These are phyloP conservation scores for Talaromyces sp. DNA, from an alignment of 2,329 filamentous ascomycete genomes.

Conservation along the genomic window DNA sequence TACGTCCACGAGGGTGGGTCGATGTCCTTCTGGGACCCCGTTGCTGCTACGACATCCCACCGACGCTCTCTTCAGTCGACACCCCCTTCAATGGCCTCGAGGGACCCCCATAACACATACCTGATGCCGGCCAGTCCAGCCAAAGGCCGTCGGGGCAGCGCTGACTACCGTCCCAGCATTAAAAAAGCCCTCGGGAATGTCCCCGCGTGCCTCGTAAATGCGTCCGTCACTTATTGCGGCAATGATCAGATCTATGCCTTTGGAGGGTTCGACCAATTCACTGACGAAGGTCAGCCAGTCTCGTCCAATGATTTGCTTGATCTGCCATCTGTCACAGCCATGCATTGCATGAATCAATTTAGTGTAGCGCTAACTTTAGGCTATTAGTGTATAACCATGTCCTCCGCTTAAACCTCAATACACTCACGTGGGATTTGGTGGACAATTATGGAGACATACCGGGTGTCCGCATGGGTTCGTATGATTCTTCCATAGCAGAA, in stretches of 20 bases:
- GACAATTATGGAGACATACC: conserved; percentile 99
- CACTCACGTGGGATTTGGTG: conserved; percentile 89
- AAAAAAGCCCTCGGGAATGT: conserved; percentile 75
- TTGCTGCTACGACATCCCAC: conserved; percentile 27
- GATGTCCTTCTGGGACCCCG: conserved; percentile 26
- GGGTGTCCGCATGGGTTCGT: conserved; percentile 88
- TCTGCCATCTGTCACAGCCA: not conserved
- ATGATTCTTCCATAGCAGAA: not conserved
- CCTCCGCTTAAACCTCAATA: conserved; percentile 78
- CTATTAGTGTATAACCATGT: conserved; percentile 88
- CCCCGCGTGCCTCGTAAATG: conserved; percentile 93
- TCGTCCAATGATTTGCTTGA: not conserved
- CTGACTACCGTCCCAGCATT: conserved; percentile 81
- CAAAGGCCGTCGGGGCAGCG: conserved; percentile 60
- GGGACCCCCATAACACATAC: conserved; percentile 69
- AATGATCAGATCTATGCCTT: conserved; percentile 98
- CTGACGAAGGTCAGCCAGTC: conserved; percentile 68
- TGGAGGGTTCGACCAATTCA: conserved; percentile 97
- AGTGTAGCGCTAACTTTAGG: conserved; percentile 11
- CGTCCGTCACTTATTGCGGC: conserved; percentile 96
- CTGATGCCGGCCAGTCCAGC: conserved; percentile 85
- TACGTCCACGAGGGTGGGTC: conserved; percentile 35
- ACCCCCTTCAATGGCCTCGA: conserved; percentile 34
- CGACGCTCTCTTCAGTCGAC: conserved; percentile 28
- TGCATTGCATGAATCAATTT: not conserved